Base-by-base conservation (phyloP, 805 yeast genomes). In the Teunomyces atbi region DNA sequence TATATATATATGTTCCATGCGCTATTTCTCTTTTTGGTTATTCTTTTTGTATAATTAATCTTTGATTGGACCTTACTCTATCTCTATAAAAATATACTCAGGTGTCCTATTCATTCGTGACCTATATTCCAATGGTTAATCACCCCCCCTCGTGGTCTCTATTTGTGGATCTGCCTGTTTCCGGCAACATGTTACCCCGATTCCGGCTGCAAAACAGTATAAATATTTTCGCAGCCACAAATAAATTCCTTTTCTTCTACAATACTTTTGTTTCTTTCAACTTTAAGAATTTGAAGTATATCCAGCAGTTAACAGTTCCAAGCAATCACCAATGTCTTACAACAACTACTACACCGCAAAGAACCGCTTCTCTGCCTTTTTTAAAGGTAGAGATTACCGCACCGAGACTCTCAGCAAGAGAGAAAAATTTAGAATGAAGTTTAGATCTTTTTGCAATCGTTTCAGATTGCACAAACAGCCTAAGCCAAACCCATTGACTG, bases 191-290 rank as follows among this genome's bases (percentile, higher is more conserved):
- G 5, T 7, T 13, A 30, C 33, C 15, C 18, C 11, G 5, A 15
- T 21, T 6, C 10, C 21, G 39, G 39, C 28, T 36, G 39, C 39
- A 36, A 36, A 36, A n/a, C 15, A n/a, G 18, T 6, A 36, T 36
- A 36, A 36, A 36, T 30, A 30, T 20, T 20, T 36, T 36, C 15
- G 39, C 39, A 36, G 11, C 39, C 39, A 36, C 39, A 36, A 36
- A 36, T 36, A 36, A 16, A 36, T 36, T 36, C 21, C 13, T 21
- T 35, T 35, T 20, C 16, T 10, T 12, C 15, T 6, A 12, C 28
- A 21, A 20, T 26, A 36, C 23, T 15, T 36, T n/a, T 23, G 11
- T 23, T 36, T 21, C 16, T 36, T 36, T 33, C 38, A 18, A 34
- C 38, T 34, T 20, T 20, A 34, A 20, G 15, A 19, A 18, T 21